Percentiles rank a stretch among this genome's conserved stretches.
These are phyloP conservation scores for Penicillium sp. DNA, from an alignment of 2,329 filamentous ascomycete species.

Conservation along the genomic window DNA sequence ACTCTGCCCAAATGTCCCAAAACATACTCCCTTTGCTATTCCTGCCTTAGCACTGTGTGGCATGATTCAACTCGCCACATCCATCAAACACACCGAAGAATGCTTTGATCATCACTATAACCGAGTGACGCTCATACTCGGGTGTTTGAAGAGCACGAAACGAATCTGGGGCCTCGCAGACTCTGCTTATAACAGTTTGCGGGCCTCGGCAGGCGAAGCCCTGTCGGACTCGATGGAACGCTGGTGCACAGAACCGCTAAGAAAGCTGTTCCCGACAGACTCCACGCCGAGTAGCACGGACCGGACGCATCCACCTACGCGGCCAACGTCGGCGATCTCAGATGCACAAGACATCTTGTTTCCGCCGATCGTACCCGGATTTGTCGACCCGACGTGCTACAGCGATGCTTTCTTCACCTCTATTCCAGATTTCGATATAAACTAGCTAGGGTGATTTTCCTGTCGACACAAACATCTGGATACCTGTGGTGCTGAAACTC, in stretches of 20 bases:
- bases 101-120: constrained; percentile 41
- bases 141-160: constrained; percentile 32
- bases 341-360: constrained; percentile 28
- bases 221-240: constrained; percentile 28
- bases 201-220: constrained; percentile 29
- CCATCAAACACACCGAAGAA: constrained; percentile 33
- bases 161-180: constrained; percentile 32
- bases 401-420: constrained; percentile 30
- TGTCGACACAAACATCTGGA: neutral
- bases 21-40: constrained; percentile 34
- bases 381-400: constrained; percentile 33
- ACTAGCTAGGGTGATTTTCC: constrained; percentile 3
- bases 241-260: constrained; percentile 28
- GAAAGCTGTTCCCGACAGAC: constrained; percentile 20
- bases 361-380: constrained; percentile 26
- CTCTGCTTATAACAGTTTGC: constrained; percentile 27
- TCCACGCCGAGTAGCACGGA: constrained; percentile 20
- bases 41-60: constrained; percentile 31
- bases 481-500: neutral
- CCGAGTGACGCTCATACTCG: constrained; percentile 36
- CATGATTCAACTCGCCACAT: constrained; percentile 36
- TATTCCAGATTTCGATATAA: constrained; percentile 27
- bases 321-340: constrained; percentile 13
- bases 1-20: constrained; percentile 31
- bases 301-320: constrained; percentile 10